Base-by-base conservation (phyloP, 169 alveolate genomes). In the Eimeria sp. region DNA sequence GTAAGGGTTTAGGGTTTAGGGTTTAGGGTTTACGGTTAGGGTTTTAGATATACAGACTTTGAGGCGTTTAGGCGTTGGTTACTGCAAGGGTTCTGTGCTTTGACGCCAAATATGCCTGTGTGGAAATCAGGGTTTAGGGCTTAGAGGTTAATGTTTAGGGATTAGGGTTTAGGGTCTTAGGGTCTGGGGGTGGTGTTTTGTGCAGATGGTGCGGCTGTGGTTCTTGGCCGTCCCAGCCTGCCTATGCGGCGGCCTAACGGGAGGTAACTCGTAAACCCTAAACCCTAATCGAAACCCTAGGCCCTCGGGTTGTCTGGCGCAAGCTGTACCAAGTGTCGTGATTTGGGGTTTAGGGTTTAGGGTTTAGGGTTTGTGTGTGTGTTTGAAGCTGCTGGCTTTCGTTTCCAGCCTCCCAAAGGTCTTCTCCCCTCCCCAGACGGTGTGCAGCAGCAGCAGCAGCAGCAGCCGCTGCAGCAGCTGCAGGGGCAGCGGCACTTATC, bases 171-270 rank as follows among this genome's bases (percentile, higher is more conserved):
- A 51, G 65, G 72, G 90, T 82, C 49, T 82, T 49, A 25, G 65
- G 72, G 25, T 51, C 3, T n/a, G 73, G 72, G 47, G 20, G 49
- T 82, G 65, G 47, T 10, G 72, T 47, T 22, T 47, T 22, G 14
- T 51, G 90, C 90, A 82, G 90, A 82, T 82, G 90, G 72, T 82
- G 51, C 34, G 70, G 40, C 27, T 82, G 13, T 51, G 90, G 90
- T 10, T 34, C 20, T 20, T 82, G 11, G 90, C 90, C 25, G 27
- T 51, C 14, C 73, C 72, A 43, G 47, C 30, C 73, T 82, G 70
- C 51, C 90, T 82, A 70, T 47, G 90, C 72, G 72, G 70, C 72
- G 6, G 65, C 49, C 72, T 82, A 43, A 22, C 51, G 25, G 47
- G 58, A 30, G 72, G 90, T 82, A 51, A 25, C 6, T 30, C 90